phyloP scores from a whole-genome alignment of 352 stramenopile species.

The Phytophthora pseudosyringae region DNA sequence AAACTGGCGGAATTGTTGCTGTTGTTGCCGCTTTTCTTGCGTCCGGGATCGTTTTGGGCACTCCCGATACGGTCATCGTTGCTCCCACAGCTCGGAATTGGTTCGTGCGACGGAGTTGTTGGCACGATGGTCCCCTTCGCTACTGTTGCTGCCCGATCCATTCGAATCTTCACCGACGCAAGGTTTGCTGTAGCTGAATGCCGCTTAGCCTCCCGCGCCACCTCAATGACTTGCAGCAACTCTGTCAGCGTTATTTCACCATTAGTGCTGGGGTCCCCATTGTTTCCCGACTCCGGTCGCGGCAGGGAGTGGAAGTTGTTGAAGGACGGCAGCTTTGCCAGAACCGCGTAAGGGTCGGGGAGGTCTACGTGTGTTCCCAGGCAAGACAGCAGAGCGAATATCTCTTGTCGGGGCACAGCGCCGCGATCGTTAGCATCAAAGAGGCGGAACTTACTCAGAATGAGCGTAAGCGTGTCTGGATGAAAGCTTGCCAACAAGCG shows the following conservation, averaged over 20 bases:
- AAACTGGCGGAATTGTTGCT: background rate
- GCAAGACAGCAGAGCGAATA: conserved; percentile 48
- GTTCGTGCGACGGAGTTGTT: background rate
- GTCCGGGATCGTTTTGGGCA: too few species aligned
- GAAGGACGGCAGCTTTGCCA: conserved; percentile 25
- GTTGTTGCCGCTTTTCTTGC: too few species aligned
- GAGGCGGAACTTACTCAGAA: conserved; percentile 44
- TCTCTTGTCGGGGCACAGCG: conserved; percentile 41
- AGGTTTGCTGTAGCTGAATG: conserved; percentile 11
- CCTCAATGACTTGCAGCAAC: conserved; percentile 37
- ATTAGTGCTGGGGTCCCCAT: background rate
- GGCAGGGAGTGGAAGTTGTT: background rate
- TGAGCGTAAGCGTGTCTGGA: conserved; percentile 31
- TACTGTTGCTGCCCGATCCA: conserved; percentile 13
- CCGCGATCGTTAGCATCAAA: conserved; percentile 59
- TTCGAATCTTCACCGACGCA: conserved; percentile 12
- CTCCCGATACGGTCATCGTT: too few species aligned
- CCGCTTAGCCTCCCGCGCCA: conserved; percentile 21
- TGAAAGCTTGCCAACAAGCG: conserved; percentile 40
- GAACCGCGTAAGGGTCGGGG: conserved; percentile 47
- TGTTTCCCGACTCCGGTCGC: background rate
- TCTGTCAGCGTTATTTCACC: conserved; percentile 32
- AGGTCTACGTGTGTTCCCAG: conserved; percentile 47
- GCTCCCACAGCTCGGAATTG: background rate
- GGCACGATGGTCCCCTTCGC: background rate